These are phyloP conservation scores for Leishmania mexicana DNA, from an alignment of 208 protist species.

Conservation along the genomic window DNA sequence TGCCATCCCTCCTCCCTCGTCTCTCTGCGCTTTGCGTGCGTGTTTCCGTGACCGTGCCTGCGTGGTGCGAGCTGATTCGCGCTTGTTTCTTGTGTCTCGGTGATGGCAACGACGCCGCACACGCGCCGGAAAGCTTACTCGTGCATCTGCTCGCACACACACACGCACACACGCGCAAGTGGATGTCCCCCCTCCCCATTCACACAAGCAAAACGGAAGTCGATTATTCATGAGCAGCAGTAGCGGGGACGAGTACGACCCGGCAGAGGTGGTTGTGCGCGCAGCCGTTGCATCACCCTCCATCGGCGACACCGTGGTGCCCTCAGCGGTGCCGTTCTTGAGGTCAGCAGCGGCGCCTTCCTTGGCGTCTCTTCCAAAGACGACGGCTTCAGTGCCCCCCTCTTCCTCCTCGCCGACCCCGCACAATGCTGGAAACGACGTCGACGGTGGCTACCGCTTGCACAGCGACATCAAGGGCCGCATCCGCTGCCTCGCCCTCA, in stretches of 20 bases:
- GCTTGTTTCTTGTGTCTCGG: background rate
- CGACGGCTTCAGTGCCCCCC: background rate
- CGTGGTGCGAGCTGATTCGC: background rate
- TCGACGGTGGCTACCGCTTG: constrained; percentile 33
- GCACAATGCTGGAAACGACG: background rate
- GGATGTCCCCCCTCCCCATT: background rate
- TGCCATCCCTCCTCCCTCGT: background rate
- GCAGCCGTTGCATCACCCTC: background rate
- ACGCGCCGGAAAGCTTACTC: background rate
- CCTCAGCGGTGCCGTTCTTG: background rate
- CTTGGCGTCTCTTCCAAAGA: background rate
- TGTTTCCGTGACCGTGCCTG: background rate
- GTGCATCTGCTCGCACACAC: background rate
- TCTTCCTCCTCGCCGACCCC: background rate
- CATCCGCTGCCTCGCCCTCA: constrained; percentile 61
- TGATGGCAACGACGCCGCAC: background rate
- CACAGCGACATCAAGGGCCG: constrained; percentile 54
- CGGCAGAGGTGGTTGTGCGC: constrained; percentile 27
- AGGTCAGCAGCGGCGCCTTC: background rate
- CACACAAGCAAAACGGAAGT: background rate
- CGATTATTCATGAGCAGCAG: constrained; percentile 11
- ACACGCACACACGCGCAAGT: background rate
- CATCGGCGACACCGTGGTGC: background rate
- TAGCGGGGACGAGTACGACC: constrained; percentile 69
- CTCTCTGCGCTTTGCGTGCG: background rate